These are phyloP conservation scores for Plenodomus biglobosus DNA, from an alignment of 2,329 filamentous ascomycete species.

Conservation along the genomic window DNA sequence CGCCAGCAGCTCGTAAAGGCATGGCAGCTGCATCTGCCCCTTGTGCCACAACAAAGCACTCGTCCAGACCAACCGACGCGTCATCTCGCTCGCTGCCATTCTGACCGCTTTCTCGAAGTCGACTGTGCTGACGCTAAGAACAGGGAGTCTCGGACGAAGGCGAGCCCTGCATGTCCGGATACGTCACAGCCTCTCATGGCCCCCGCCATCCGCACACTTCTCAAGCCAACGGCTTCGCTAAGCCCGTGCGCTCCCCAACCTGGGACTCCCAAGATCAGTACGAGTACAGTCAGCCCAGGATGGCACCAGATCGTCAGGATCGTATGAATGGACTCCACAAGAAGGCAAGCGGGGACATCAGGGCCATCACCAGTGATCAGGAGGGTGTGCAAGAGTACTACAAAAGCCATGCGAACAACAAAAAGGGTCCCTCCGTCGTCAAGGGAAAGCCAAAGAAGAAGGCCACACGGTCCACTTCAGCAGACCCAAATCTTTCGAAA, in stretches of 20 bases:
- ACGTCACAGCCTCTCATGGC: slow-evolving; percentile 28
- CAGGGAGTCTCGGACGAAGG: slow-evolving; percentile 36
- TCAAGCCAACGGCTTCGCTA: slow-evolving; percentile 40
- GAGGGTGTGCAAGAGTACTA: slow-evolving; percentile 54
- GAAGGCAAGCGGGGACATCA: slow-evolving; percentile 47
- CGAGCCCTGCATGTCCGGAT: slow-evolving; percentile 42
- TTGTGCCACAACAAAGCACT: not conserved
- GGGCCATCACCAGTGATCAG: slow-evolving; percentile 47
- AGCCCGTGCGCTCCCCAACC: slow-evolving; percentile 33
- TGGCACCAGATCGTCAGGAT: slow-evolving; percentile 30
- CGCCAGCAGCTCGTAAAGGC: slow-evolving; percentile 3
- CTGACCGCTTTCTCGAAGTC: not conserved
- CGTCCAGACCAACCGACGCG: not conserved
- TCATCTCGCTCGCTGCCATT: not conserved
- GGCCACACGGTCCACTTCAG: slow-evolving; percentile 14
- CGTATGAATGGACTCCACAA: slow-evolving; percentile 42
- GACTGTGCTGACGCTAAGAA: slow-evolving; percentile 23
- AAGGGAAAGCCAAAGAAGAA: slow-evolving; percentile 37
- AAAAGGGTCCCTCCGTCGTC: slow-evolving; percentile 14
- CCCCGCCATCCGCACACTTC: slow-evolving; percentile 39
- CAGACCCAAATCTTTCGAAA: slow-evolving; percentile 24
- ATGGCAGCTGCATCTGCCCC: not conserved
- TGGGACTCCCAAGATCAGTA: slow-evolving; percentile 34
- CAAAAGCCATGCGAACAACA: slow-evolving; percentile 26
- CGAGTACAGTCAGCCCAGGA: slow-evolving; percentile 27